These are phyloP conservation scores for Silene conica DNA, from an alignment of 148 eudicot species.

Conservation along the genomic window DNA sequence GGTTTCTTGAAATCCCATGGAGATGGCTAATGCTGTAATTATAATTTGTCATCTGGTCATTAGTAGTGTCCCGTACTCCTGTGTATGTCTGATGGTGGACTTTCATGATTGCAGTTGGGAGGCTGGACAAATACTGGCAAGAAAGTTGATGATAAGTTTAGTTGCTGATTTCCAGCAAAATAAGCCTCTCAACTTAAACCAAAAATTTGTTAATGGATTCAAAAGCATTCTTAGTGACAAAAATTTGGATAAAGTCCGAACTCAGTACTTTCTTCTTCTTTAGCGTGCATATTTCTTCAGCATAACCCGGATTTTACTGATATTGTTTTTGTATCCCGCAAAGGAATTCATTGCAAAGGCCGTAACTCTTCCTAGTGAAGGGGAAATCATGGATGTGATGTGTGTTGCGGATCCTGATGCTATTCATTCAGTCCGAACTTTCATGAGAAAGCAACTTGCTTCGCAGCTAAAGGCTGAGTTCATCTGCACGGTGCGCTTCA, in stretches of 20 bases:
- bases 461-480: slow-evolving; percentile 63
- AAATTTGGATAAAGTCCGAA: slow-evolving; percentile 72
- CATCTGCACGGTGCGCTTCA: slow-evolving; percentile 43
- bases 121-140: slow-evolving; percentile 82
- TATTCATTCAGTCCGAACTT: slow-evolving; percentile 79
- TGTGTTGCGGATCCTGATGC: slow-evolving; percentile 98
- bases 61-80: too few species aligned
- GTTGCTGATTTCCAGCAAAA: slow-evolving; percentile 82
- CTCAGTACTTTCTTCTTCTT: neutral
- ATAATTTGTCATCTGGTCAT: too few species aligned
- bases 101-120: slow-evolving; percentile 65
- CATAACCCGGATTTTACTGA: slow-evolving; percentile 10
- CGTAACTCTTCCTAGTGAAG: slow-evolving; percentile 78
- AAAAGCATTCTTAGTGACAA: slow-evolving; percentile 64
- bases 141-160: slow-evolving; percentile 86
- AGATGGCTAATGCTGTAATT: too few species aligned
- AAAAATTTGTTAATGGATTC: slow-evolving; percentile 77
- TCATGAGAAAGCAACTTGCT: slow-evolving; percentile 86
- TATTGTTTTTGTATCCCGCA: neutral
- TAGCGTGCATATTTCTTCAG: neutral
- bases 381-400: slow-evolving; percentile 98
- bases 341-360: slow-evolving; percentile 94
- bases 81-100: neutral
- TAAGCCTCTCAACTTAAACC: slow-evolving; percentile 60
- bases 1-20: too few species aligned